phyloP scores from a whole-genome alignment of 306 rosid species.

The Quercus rubra region DNA sequence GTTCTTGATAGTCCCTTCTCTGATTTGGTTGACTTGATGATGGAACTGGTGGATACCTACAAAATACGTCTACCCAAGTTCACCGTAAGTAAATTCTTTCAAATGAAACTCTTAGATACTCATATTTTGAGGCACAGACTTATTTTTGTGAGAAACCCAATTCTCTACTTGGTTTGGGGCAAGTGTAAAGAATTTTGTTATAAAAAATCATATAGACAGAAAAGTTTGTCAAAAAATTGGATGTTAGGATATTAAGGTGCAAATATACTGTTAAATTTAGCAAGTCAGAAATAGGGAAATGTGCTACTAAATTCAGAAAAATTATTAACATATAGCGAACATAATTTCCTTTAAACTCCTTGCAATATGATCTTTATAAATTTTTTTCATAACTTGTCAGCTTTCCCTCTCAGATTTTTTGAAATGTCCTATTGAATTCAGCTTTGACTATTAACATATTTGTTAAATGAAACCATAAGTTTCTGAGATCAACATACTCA shows the following conservation, averaged over 20 bases:
- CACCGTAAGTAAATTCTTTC: conserved; percentile 62
- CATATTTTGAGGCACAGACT: neutral
- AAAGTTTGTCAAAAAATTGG: neutral
- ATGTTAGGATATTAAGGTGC: neutral
- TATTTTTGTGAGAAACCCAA: neutral
- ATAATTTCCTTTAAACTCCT: neutral
- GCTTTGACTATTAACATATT: neutral
- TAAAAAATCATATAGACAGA: neutral
- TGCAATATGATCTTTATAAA: neutral
- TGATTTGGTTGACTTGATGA: conserved; percentile 94
- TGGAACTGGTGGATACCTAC: conserved; percentile 91
- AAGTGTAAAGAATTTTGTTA: neutral
- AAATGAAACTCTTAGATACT: neutral
- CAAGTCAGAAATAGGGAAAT: neutral
- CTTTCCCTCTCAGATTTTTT: neutral
- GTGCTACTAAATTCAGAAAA: neutral
- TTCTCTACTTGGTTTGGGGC: neutral
- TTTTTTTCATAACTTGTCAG: neutral
- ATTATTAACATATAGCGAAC: neutral
- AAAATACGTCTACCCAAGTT: conserved; percentile 83
- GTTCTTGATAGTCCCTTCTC: conserved; percentile 97
- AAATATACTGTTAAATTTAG: neutral
- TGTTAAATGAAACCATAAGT: neutral
- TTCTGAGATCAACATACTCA: neutral
- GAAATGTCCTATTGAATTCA: neutral